Base-by-base conservation (phyloP, 1,284 basidiomycete species). In the Peniophora sp. region DNA sequence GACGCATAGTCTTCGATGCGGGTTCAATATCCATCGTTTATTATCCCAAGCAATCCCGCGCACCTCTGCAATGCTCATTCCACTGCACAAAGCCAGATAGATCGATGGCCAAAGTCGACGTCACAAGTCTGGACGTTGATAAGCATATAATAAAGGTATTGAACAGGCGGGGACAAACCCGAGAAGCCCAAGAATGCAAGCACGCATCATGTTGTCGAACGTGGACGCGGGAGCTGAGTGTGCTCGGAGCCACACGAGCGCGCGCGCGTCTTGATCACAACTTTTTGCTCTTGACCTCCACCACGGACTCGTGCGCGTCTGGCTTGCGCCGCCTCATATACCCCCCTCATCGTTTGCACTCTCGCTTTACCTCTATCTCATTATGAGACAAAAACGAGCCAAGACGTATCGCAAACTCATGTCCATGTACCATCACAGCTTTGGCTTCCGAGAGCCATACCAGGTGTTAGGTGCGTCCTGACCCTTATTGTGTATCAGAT, bases 391-490 rank as follows among this genome's bases (percentile, higher is more conserved):
- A 70, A 95, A 92, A 69, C 77, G 94, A 63, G 89, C 92, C 45
- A 97, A 97, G 69, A 79, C 84, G 1, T 96, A 96, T 69, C 83
- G 86, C 61, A 92, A 92, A 63, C 85, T 94, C 47, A 97, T 97
- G 92, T 77, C 82, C 35, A 70, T 93, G 47, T 97, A 97, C 65
- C 79, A 75, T 50, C 77, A 86, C 64, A 78, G 83, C 2, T 97
- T 97, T 66, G 89, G 87, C 8, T 97, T 96, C 68, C 74, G 92
- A 53, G 81, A 91, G 61, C 94, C 94, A 0, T 97, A 92, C 65
- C 94, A 97, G 71, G 77, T 93, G 3, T 75, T 97, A 17, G 77
- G 92, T 91, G 58, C 55, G 78, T 67, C 19, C 19, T 2, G 12
- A 12, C 12, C 27, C 12, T 12, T 12, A 16, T 41, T 8, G 5